phyloP scores from a whole-genome alignment of 208 protist species.

The Acanthamoeba sp. region DNA sequence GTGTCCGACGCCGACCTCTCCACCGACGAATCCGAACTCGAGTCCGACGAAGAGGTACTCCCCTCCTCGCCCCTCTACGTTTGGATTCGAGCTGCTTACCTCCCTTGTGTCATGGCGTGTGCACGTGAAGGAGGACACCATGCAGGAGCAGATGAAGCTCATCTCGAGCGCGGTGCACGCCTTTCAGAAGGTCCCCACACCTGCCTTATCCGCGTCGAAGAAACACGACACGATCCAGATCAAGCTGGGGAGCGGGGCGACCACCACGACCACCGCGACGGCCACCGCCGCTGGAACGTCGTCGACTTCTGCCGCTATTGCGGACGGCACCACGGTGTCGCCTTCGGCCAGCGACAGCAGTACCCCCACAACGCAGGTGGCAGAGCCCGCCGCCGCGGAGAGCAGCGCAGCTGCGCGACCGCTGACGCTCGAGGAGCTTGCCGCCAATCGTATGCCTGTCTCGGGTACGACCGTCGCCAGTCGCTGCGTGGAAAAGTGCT shows the following conservation, averaged over 20 bases:
- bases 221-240: neutral
- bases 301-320: neutral
- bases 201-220: neutral
- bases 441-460: neutral
- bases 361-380: too few species aligned
- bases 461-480: neutral
- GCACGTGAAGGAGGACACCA: neutral
- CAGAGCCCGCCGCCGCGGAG: too few species aligned
- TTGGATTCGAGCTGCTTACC: neutral
- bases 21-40: slow-evolving; percentile 13
- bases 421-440: neutral
- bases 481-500: too few species aligned
- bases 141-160: neutral
- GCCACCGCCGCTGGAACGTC: neutral
- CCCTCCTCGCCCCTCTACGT: too few species aligned
- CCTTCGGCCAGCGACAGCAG: too few species aligned
- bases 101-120: neutral
- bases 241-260: neutral
- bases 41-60: neutral
- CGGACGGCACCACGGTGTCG: neutral
- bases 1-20: neutral
- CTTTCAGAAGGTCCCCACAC: neutral
- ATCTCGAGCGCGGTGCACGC: slow-evolving; percentile 24
- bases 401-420: neutral
- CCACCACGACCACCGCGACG: neutral